A percentile compares a stretch with the other conserved stretches of the same genome.
Evolutionary conservation across 179 eudicot species (phyloP).

Genomic region (Spinacia oleracea): DNA sequence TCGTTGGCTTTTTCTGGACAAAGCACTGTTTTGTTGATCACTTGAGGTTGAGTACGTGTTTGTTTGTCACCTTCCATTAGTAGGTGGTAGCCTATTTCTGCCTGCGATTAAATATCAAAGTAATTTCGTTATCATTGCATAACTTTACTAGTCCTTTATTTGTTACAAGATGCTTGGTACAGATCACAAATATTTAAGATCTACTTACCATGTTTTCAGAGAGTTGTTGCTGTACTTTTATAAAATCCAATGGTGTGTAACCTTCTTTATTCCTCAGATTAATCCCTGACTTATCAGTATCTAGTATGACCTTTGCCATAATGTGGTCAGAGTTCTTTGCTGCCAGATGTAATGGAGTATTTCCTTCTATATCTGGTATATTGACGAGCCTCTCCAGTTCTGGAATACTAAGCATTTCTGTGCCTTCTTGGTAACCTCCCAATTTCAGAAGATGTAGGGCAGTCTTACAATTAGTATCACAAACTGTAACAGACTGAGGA

Average conservation of each 20-base stretch:
- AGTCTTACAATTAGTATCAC: conserved; percentile 32
- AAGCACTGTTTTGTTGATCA: conserved; percentile 16
- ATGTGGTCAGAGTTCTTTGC: conserved; percentile 27
- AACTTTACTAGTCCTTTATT: not conserved
- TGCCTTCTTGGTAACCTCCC: conserved; percentile 31
- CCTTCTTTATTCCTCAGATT: conserved; percentile 34
- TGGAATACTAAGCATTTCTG: conserved; percentile 28
- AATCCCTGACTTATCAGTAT: conserved; percentile 29
- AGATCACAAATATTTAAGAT: not conserved
- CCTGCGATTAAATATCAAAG: conserved; percentile 27
- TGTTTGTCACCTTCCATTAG: conserved; percentile 33
- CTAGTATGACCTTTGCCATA: conserved; percentile 37
- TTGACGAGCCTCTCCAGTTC: conserved; percentile 31
- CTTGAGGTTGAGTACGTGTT: conserved; percentile 13
- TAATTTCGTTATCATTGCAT: no score
- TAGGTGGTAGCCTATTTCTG: conserved; percentile 42
- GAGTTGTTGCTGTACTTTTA: conserved; percentile 37
- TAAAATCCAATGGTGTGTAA: conserved; percentile 40
- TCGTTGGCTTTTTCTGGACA: conserved; percentile 27
- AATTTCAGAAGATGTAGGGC: conserved; percentile 37
- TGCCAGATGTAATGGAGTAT: conserved; percentile 49
- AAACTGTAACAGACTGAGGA: conserved; percentile 40
- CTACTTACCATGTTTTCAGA: conserved; percentile 40
- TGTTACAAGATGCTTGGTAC: not conserved
- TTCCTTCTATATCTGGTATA: conserved; percentile 39